Base-by-base conservation (phyloP, 1,284 basidiomycete genomes). In the Trametes versicolor region DNA sequence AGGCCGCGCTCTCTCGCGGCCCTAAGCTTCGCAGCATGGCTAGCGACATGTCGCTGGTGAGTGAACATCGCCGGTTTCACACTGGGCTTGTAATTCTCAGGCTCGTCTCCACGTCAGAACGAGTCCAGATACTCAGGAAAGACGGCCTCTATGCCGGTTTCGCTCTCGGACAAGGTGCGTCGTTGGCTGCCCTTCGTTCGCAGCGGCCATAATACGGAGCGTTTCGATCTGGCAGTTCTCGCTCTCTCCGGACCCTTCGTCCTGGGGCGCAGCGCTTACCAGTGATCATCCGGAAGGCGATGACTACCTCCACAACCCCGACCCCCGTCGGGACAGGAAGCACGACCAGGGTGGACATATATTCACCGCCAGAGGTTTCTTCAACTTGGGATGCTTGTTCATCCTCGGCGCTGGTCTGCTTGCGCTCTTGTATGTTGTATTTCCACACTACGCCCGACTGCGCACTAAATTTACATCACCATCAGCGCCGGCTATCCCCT, bases 401-500 rank as follows among this genome's bases (percentile, higher is more conserved):
- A 57, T 95, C 41, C 83, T 96, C 4, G 79, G 83, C 41, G 58
- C 85, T 4, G 87, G 85, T 10, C 79, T 96, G 27, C 72, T 95
- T 57, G 81, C 85, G 21, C 83, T 96, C 25, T 97, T 97, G 92
- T 93, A 73, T 68, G 89, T 65, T 2, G 60, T 78, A 39, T 64
- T n/a, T 17, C 15, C 43, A n/a, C 19, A 17, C 9, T 10, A 29
- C 12, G 13, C 15, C 32, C 17, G 25, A 10, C 15, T 21, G 21
- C 10, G 9, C 29, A 17, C 21, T 50, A 17, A 50, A 0, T 15
- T 17, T 19, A 1, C 1, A 13, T n/a, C 34, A 25, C 36, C 15
- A 32, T 15, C 41, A 92, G 91, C 73, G 93, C 89, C 37, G 95
- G 92, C 34, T 97, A 94, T 73, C 95, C 95, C 15, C 79, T 97